phyloP scores from a whole-genome alignment of 2,329 filamentous ascomycete species.

The Phaeoacremonium minimum region DNA sequence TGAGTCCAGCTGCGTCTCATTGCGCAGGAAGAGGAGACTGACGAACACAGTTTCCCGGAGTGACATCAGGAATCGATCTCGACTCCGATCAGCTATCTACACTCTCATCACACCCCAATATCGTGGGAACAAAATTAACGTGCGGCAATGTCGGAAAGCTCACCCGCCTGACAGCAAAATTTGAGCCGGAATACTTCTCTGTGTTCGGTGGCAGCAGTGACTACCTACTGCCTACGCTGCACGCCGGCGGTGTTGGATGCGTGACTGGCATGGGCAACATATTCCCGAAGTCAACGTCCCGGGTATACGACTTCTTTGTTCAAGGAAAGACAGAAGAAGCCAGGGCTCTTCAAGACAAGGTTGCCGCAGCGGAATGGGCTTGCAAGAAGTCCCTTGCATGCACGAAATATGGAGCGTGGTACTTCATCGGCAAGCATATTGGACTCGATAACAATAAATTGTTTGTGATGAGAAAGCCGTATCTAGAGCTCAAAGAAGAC shows the following conservation, averaged over 20 bases:
- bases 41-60: slow-evolving; percentile 19
- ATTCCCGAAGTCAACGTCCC: slow-evolving; percentile 35
- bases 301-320: slow-evolving; percentile 34
- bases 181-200: slow-evolving; percentile 30
- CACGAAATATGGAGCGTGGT: slow-evolving; percentile 41
- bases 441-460: slow-evolving; percentile 27
- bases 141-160: slow-evolving; percentile 22
- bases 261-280: slow-evolving; percentile 42
- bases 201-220: slow-evolving; percentile 39
- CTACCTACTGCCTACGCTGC: slow-evolving; percentile 33
- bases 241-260: slow-evolving; percentile 33
- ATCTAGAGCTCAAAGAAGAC: slow-evolving; percentile 28
- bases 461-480: slow-evolving; percentile 38
- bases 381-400: slow-evolving; percentile 44
- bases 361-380: slow-evolving; percentile 43
- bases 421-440: slow-evolving; percentile 31
- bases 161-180: slow-evolving; percentile 23
- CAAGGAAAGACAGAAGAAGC: slow-evolving; percentile 31
- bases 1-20: slow-evolving; percentile 12
- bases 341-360: slow-evolving; percentile 30
- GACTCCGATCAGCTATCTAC: slow-evolving; percentile 16
- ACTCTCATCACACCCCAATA: slow-evolving; percentile 19
- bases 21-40: background rate
- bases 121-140: slow-evolving; percentile 19
- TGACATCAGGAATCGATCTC: slow-evolving; percentile 24